A percentile compares a stretch with the other conserved stretches of the same genome.
phyloP scores from a whole-genome alignment of 2,329 filamentous ascomycete genomes.

The Salinomyces thailandicus region DNA sequence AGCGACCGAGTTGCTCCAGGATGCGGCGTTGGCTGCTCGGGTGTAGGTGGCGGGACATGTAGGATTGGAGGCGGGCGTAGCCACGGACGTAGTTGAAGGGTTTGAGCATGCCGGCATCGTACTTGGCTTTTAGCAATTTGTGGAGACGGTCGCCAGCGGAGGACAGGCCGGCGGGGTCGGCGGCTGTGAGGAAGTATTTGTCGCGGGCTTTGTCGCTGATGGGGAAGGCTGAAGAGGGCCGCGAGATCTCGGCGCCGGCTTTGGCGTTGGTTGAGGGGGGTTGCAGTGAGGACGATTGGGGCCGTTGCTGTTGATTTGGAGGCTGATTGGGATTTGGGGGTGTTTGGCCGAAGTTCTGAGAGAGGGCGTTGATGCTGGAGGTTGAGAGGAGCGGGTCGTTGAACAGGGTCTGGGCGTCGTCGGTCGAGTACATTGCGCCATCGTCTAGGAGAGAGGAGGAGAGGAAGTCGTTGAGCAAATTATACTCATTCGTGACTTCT shows the following conservation, averaged over 20 bases:
- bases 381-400: conserved; percentile 46
- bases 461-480: conserved; percentile 90
- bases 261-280: conserved; percentile 21
- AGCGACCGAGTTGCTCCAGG: conserved; percentile 78
- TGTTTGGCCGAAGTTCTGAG: conserved; percentile 28
- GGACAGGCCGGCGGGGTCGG: conserved; percentile 78
- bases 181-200: conserved; percentile 88
- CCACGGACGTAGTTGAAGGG: conserved; percentile 99
- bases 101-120: conserved; percentile 85
- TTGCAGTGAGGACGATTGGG: conserved; percentile 1
- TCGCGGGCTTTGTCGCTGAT: conserved; percentile 62
- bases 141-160: conserved; percentile 92
- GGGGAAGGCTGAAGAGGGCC: conserved; percentile 51
- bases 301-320: conserved; percentile 25
- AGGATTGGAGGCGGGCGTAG: conserved; percentile 78
- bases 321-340: conserved; percentile 26
- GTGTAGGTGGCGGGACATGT: conserved; percentile 83
- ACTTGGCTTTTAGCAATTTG: conserved; percentile 86
- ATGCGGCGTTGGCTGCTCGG: conserved; percentile 81
- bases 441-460: conserved; percentile 83
- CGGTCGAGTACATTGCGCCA: conserved; percentile 32
- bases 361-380: conserved; percentile 32
- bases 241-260: conserved; percentile 46
- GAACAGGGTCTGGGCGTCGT: conserved; percentile 44
- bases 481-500: conserved; percentile 94